Evolutionary conservation across 2,329 filamentous ascomycete genomes (phyloP).

Genomic region (Fusarium phyllophilum): DNA sequence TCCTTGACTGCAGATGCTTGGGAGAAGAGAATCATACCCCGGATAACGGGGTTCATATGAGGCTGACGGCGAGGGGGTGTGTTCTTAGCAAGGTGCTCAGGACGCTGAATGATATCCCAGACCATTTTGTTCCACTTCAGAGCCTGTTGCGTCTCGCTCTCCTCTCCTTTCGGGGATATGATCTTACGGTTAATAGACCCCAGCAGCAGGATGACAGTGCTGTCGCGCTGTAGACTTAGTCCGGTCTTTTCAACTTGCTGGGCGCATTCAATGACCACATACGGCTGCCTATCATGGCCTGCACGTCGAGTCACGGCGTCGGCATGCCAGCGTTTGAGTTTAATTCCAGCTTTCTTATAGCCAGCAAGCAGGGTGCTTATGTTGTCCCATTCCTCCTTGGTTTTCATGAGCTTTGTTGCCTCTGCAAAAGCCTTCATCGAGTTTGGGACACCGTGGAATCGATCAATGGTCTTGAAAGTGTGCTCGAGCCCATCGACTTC

Average conservation of each 20-base stretch:
- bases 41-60: slow-evolving; percentile 43
- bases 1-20: slow-evolving; percentile 43
- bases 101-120: slow-evolving; percentile 60
- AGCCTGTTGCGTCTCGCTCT: slow-evolving; percentile 53
- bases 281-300: slow-evolving; percentile 54
- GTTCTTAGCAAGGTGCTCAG: slow-evolving; percentile 48
- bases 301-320: slow-evolving; percentile 56
- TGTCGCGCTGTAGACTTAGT: slow-evolving; percentile 54
- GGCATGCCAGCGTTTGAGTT: slow-evolving; percentile 49
- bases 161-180: slow-evolving; percentile 36
- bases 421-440: slow-evolving; percentile 51
- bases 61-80: slow-evolving; percentile 32
- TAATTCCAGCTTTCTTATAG: slow-evolving; percentile 55
- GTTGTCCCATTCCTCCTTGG: slow-evolving; percentile 62
- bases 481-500: slow-evolving; percentile 67
- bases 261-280: slow-evolving; percentile 61
- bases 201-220: slow-evolving; percentile 50
- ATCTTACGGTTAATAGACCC: slow-evolving; percentile 52
- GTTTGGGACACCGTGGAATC: slow-evolving; percentile 54
- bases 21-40: slow-evolving; percentile 47
- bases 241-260: slow-evolving; percentile 59
- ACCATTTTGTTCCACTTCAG: slow-evolving; percentile 59
- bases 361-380: slow-evolving; percentile 63
- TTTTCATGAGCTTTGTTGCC: slow-evolving; percentile 59
- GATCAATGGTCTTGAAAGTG: slow-evolving; percentile 61